Evolutionary conservation across 495 filamentous ascomycete species (phyloP).

Genomic region (Xeromyces bisporus): DNA sequence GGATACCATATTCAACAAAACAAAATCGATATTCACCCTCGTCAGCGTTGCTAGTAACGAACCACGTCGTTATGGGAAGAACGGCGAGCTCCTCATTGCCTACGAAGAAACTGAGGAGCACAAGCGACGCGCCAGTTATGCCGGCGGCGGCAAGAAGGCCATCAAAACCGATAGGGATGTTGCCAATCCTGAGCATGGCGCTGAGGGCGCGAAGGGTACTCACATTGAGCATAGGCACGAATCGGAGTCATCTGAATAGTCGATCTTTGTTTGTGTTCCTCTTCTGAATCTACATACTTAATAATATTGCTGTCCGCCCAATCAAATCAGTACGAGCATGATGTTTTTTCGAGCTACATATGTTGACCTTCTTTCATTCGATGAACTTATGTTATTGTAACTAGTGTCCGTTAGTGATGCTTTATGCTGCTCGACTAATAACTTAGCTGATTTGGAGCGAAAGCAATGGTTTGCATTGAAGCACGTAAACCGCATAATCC

Average conservation of each 20-base stretch:
- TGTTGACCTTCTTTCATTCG: too few species aligned
- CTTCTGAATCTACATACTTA: too few species aligned
- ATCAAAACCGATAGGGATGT: not conserved
- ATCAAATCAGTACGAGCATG: not conserved
- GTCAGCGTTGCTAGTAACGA: conserved; percentile 40
- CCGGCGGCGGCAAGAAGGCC: conserved; percentile 8
- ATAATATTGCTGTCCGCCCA: too few species aligned
- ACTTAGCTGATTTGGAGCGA: too few species aligned
- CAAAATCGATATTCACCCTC: conserved; percentile 31
- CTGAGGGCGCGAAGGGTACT: not conserved
- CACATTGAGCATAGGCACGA: not conserved
- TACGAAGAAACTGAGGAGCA: conserved; percentile 38
- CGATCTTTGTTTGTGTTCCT: not conserved
- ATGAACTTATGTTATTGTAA: too few species aligned
- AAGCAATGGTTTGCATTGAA: too few species aligned
- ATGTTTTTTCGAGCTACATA: too few species aligned
- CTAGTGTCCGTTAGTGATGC: too few species aligned
- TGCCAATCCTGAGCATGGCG: not conserved
- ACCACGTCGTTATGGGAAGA: conserved; percentile 49
- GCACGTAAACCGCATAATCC: too few species aligned
- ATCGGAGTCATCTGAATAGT: not conserved
- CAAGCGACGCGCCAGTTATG: conserved; percentile 13
- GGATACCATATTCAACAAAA: conserved; percentile 54
- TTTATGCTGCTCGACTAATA: too few species aligned
- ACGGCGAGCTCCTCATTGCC: conserved; percentile 45